These are phyloP conservation scores for Moesziomyces aphidis DNA, from an alignment of 1,284 basidiomycete genomes.

Conservation along the genomic window DNA sequence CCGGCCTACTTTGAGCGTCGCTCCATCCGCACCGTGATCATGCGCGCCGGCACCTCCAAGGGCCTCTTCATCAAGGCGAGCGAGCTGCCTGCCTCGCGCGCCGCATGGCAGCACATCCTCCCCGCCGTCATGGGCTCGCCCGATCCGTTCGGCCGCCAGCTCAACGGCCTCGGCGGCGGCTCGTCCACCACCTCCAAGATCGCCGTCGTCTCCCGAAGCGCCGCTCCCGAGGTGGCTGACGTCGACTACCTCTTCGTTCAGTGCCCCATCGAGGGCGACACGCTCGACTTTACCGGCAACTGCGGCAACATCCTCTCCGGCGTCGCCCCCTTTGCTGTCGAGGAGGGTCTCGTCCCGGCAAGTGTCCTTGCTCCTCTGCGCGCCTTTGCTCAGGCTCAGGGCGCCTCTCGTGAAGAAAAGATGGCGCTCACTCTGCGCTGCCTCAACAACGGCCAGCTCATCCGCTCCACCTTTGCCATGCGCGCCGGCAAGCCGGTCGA, in stretches of 20 bases:
- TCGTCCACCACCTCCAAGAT: conserved; percentile 82
- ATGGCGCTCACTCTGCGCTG: conserved; percentile 13
- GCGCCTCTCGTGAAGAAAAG: not conserved
- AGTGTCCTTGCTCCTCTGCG: not conserved
- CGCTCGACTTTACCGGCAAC: conserved; percentile 54
- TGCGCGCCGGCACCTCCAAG: conserved; percentile 80
- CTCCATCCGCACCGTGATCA: conserved; percentile 1
- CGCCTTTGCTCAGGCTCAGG: conserved; percentile 1
- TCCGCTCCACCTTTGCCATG: conserved; percentile 30
- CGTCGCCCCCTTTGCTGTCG: conserved; percentile 39
- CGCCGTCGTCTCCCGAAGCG: conserved; percentile 72
- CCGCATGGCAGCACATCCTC: conserved; percentile 8
- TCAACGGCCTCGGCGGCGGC: conserved; percentile 80
- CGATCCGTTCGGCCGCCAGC: conserved; percentile 80
- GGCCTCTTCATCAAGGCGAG: conserved; percentile 78
- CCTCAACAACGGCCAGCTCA: conserved; percentile 11
- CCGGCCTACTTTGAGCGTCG: conserved; percentile 8
- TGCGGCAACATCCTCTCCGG: conserved; percentile 61
- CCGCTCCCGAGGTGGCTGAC: conserved; percentile 21
- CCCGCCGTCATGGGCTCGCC: conserved; percentile 76
- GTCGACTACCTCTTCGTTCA: conserved; percentile 60
- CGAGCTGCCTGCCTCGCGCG: conserved; percentile 39
- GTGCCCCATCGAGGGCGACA: conserved; percentile 43
- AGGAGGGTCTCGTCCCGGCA: conserved; percentile 2
- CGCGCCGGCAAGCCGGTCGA: conserved; percentile 41